These are phyloP conservation scores for Sporopachydermia lactativora DNA, from an alignment of 805 yeast genomes.

Conservation along the genomic window DNA sequence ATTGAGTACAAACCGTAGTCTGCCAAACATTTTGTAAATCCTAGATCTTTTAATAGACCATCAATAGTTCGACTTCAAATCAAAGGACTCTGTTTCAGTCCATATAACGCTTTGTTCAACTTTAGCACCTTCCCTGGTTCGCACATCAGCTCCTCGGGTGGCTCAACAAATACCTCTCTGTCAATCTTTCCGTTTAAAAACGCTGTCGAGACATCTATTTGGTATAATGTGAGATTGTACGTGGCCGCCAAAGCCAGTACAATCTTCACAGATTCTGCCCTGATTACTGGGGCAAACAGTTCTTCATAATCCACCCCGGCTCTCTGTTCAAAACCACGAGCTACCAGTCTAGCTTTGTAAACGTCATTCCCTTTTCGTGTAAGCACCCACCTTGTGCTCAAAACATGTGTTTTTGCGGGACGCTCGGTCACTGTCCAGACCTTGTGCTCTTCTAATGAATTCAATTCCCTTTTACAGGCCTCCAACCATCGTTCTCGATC, in stretches of 20 bases:
- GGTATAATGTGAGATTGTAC: no score
- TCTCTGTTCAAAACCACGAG: constrained; percentile 10
- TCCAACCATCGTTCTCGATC: constrained; percentile 2
- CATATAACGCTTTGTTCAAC: constrained; percentile 7
- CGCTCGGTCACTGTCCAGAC: constrained; percentile 6
- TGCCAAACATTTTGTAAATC: constrained; percentile 2
- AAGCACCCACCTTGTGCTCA: constrained; percentile 8
- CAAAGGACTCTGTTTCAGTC: constrained; percentile 5
- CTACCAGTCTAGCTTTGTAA: constrained; percentile 11
- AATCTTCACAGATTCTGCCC: no score
- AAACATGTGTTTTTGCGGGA: constrained; percentile 3
- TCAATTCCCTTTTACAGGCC: no score
- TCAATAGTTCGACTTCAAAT: constrained; percentile 4
- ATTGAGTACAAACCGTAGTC: constrained; percentile 7
- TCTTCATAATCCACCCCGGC: constrained; percentile 12
- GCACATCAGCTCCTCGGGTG: not conserved
- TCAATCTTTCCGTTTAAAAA: constrained; percentile 9
- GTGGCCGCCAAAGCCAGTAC: no score
- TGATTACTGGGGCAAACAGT: constrained; percentile 13
- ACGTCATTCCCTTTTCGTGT: constrained; percentile 5
- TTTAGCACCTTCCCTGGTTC: constrained; percentile 5
- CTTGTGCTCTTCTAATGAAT: no score
- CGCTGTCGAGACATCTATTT: constrained; percentile 15
- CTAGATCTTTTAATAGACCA: constrained; percentile 3
- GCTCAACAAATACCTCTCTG: constrained; percentile 6